Evolutionary conservation across 805 yeast genomes (phyloP).

Genomic region (Candida sithepensis): DNA sequence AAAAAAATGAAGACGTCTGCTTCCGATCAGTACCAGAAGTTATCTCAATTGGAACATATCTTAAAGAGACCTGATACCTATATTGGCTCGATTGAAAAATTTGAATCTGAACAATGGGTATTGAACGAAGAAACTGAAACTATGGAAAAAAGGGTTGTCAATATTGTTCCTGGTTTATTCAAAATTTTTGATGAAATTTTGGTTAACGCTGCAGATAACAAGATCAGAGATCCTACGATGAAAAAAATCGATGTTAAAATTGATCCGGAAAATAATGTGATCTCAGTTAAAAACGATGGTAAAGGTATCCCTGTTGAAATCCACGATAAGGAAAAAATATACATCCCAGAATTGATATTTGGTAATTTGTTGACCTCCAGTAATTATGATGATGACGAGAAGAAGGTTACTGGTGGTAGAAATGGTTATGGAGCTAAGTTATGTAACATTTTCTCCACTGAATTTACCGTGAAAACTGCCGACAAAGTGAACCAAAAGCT

Average conservation of each 20-base stretch:
- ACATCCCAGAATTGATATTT: constrained; percentile 93
- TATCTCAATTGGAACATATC: constrained; percentile 94
- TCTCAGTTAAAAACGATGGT: constrained; percentile 88
- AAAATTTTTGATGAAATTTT: constrained; percentile 95
- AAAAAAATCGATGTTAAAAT: constrained; percentile 79
- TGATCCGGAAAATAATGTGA: constrained; percentile 66
- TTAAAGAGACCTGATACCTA: constrained; percentile 97
- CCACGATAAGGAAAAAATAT: constrained; percentile 86
- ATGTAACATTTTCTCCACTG: constrained; percentile 92
- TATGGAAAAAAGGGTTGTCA: constrained; percentile 60
- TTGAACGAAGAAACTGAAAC: constrained; percentile 60
- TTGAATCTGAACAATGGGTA: constrained; percentile 81
- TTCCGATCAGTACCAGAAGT: constrained; percentile 82
- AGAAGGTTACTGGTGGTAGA: constrained; percentile 97
- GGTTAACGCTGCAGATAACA: constrained; percentile 98
- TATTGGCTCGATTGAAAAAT: constrained; percentile 88
- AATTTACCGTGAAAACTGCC: constrained; percentile 84
- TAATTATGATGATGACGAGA: constrained; percentile 91
- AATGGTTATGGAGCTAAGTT: constrained; percentile 97
- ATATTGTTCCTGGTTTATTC: constrained; percentile 91
- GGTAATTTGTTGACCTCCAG: constrained; percentile 94
- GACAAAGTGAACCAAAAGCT: constrained; percentile 59
- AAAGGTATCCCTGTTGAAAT: constrained; percentile 93
- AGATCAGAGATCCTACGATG: constrained; percentile 92
- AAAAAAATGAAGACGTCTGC: constrained; percentile 30